Percentiles rank a stretch among this genome's conserved stretches.
These are phyloP conservation scores for Penicillium sumatraense DNA, from an alignment of 2,329 filamentous ascomycete species.

Conservation along the genomic window DNA sequence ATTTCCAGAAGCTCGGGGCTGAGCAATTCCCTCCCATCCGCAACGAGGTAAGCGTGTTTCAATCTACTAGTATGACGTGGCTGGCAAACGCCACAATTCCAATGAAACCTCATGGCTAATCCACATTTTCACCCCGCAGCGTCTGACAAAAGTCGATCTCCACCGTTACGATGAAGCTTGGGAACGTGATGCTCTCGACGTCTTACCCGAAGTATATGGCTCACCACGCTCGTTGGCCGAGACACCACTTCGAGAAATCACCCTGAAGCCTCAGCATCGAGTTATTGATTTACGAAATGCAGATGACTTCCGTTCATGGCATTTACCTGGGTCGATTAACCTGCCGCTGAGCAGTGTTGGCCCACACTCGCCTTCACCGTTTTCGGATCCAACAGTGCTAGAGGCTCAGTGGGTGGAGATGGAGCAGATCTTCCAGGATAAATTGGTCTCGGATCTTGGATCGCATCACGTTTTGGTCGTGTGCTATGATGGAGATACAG, in stretches of 20 bases:
- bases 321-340: constrained; percentile 52
- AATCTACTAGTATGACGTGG: constrained; percentile 1
- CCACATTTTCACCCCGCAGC: constrained; percentile 33
- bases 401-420: constrained; percentile 54
- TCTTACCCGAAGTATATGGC: constrained; percentile 46
- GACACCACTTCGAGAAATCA: constrained; percentile 27
- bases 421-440: constrained; percentile 47
- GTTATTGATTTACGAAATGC: constrained; percentile 53
- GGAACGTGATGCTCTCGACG: constrained; percentile 51
- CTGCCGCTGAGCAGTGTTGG: constrained; percentile 47
- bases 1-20: constrained; percentile 60
- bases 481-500: constrained; percentile 61
- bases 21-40: constrained; percentile 56
- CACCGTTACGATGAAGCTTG: constrained; percentile 62
- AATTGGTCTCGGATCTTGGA: constrained; percentile 24
- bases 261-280: constrained; percentile 34
- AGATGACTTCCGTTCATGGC: constrained; percentile 48
- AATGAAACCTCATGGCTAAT: neutral
- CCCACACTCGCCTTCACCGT: constrained; percentile 48
- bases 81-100: constrained; percentile 10
- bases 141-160: constrained; percentile 55
- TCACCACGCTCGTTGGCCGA: constrained; percentile 24
- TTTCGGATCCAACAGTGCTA: constrained; percentile 50
- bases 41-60: constrained; percentile 46
- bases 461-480: constrained; percentile 51